A percentile compares a stretch with the other conserved stretches of the same genome.
Conservation (phyloP, 306 rosid genomes). For the Malus asiatica region DNA sequence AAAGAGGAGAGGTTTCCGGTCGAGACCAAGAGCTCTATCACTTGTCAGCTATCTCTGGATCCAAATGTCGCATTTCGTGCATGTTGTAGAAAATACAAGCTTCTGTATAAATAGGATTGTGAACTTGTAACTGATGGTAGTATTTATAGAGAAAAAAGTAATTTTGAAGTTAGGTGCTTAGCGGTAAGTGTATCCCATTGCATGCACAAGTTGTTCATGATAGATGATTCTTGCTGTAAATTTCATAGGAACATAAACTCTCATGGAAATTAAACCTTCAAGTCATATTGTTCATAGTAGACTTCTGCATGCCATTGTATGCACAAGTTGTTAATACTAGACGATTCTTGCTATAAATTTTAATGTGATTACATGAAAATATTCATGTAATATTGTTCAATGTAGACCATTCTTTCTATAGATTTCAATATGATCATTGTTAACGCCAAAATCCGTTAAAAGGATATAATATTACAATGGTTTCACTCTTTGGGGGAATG, state of each 20-base stretch:
- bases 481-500: too few relatives aligned
- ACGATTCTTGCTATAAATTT: not conserved
- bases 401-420: too few relatives aligned
- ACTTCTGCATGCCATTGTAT: not conserved
- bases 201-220: not conserved
- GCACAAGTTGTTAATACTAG: not conserved
- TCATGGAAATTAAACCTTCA: not conserved
- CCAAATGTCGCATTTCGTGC: not conserved
- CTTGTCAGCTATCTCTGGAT: not conserved
- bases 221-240: not conserved
- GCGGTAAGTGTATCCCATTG: not conserved
- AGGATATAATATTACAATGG: too few relatives aligned
- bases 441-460: too few relatives aligned
- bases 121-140: not conserved
- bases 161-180: not conserved
- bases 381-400: too few relatives aligned
- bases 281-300: not conserved
- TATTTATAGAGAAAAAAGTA: not conserved
- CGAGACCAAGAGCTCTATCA: not conserved
- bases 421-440: too few relatives aligned
- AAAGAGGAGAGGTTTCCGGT: not conserved
- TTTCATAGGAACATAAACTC: not conserved
- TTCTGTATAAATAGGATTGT: not conserved
- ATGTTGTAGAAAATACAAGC: not conserved
- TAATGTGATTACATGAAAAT: not conserved